Evolutionary conservation across 2,329 filamentous ascomycete genomes (phyloP), one percentile per base, ranked within the genome.

Genomic region (Colletotrichum lindemuthianum): DNA sequence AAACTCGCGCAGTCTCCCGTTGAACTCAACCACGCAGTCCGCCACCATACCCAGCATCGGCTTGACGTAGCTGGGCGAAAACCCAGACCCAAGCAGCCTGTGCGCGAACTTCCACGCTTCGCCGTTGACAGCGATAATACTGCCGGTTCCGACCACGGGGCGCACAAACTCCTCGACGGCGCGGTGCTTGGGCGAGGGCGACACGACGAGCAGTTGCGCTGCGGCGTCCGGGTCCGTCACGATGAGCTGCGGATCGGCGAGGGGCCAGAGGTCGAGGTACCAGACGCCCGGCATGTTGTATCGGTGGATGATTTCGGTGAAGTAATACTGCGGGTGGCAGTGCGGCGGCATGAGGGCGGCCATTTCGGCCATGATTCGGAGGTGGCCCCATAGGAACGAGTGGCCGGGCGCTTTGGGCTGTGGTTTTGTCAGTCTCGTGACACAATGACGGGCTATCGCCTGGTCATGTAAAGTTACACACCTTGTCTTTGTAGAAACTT

Each of bases 201-300:
- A 66, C 7, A 70, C 71, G 8, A 67, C 66, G 4, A 64, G 52
- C 3, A 72, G 60, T n/a, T 70, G 54, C 15, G 71, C 70, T 49
- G 69, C 65, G 15, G 71, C 64, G 8, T 68, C 68, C 2, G 73
- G 71, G 3, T 69, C 70, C 7, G 69, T 60, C 15, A 75, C 44
- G n/a, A 73, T 61, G 33, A 70, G 64, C 33, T 73, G 69, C 10
- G 67, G 58, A 24, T 67, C 67, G 15, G 66, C 68, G 13, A 76
- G 64, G n/a, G 72, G 71, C 36, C 70, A 73, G 4, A 73, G 15
- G 49, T 76, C 74, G 44, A 76, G 65, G 44, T 75, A 76, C 41
- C 73, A 71, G 8, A 76, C 70, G 12, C 72, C 73, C 1, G 73
- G 70, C 9, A 77, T 64, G 8, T 69, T 53, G 13, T 67, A 63